Base-by-base conservation (phyloP, 2,329 filamentous ascomycete genomes). In the Cladosporium sp. region DNA sequence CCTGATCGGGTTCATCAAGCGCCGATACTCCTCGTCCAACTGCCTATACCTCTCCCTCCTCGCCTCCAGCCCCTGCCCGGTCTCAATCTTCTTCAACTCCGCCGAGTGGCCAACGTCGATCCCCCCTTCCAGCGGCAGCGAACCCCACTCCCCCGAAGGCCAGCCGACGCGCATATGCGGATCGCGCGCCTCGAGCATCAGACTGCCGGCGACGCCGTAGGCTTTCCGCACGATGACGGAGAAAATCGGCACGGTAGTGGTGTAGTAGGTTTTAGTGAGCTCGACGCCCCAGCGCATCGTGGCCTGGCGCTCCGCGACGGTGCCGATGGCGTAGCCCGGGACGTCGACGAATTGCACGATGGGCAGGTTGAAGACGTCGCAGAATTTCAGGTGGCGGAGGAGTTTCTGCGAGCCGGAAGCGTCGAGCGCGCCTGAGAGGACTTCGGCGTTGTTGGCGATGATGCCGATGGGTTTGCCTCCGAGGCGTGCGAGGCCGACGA, bases 251-350 rank as follows among this genome's bases (percentile, higher is more conserved):
- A 76, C 78, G 0, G 80, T 84, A 0, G 80, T 84, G 18, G 76
- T 76, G 61, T 79, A 84, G 61, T 85, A 85, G 0, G 81, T 73
- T 50, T 79, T 79, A 5, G 78, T 80, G 1, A 85, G 73, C 40
- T 80, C 76, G 3, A 85, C 73, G 0, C 82, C 82, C 69, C 81
- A 82, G 45, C 80, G 73, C 82, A 85, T 85, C 0, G 81, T 84
- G 11, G 80, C 82, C 4, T 73, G 78, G 12, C 80, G 72, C 63
- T 85, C 82, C 2, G 82, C 82, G 0, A 79, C 73, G 0, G 82
- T 84, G 0, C 82, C 82, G 38, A 85, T 80, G 0, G 82, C 80
- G 55, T 84, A 85, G 1, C 82, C 79, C 3, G 78, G 82, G 2
- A 82, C 71, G 61, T 85, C 82, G 4, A 85, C 72, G 55, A 85